phyloP scores from a whole-genome alignment of 2,329 filamentous ascomycete genomes.

The Xylariaceae sp. region DNA sequence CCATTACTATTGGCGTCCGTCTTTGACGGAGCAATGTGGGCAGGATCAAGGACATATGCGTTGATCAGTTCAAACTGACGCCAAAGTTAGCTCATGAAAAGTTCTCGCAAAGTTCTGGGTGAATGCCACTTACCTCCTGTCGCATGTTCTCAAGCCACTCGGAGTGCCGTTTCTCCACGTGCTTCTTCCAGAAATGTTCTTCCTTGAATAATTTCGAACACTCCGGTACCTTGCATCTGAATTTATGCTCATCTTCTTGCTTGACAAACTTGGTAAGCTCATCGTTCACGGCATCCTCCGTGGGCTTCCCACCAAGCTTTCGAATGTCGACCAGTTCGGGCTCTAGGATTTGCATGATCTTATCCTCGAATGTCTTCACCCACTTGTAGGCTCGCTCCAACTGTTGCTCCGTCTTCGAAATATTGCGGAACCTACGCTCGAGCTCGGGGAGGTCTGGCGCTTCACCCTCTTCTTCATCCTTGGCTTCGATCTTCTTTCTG shows the following conservation, averaged over 20 bases:
- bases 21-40: conserved; percentile 87
- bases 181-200: conserved; percentile 95
- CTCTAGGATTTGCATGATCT: conserved; percentile 86
- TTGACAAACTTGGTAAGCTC: conserved; percentile 86
- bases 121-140: conserved; percentile 64
- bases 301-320: conserved; percentile 82
- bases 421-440: conserved; percentile 68
- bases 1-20: conserved; percentile 94
- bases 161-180: conserved; percentile 88
- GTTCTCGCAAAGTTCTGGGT: not conserved
- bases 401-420: conserved; percentile 81
- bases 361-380: conserved; percentile 98
- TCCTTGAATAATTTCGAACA: conserved; percentile 98
- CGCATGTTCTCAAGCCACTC: conserved; percentile 80
- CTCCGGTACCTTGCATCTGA: conserved; percentile 91
- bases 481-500: conserved; percentile 64
- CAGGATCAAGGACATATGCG: conserved; percentile 86
- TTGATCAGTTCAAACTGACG: conserved; percentile 81
- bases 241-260: conserved; percentile 96
- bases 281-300: conserved; percentile 81
- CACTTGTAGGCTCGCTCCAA: conserved; percentile 94
- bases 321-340: conserved; percentile 80
- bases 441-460: conserved; percentile 55
- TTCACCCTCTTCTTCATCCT: conserved; percentile 58
- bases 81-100: conserved; percentile 31